A percentile compares a stretch with the other conserved stretches of the same genome.
Conservation (phyloP, 179 eudicot species). For the Beta macrorhiza region DNA sequence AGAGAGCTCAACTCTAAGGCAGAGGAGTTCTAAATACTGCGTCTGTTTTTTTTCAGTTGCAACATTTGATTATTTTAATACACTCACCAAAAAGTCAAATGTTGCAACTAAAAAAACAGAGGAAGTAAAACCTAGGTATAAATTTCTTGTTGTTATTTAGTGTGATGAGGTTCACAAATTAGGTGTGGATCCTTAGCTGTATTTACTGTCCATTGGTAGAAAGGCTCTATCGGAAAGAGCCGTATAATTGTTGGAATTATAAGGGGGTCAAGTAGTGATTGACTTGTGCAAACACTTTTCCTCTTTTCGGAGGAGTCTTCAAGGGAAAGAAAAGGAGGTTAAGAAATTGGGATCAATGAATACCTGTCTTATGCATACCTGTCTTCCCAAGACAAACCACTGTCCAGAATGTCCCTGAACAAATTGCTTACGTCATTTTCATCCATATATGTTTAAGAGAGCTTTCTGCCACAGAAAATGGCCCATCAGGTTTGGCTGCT, state of each 20-base stretch:
- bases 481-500: neutral
- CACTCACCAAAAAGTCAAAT: too few relatives aligned
- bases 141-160: neutral
- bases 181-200: neutral
- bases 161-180: neutral
- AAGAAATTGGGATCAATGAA: neutral
- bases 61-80: too few relatives aligned
- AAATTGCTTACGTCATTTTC: neutral
- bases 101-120: too few relatives aligned
- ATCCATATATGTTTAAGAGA: neutral
- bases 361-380: neutral
- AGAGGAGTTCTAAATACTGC: neutral
- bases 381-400: neutral
- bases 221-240: neutral
- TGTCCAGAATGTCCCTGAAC: neutral
- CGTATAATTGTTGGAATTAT: too few relatives aligned
- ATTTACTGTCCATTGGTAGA: neutral
- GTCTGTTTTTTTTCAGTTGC: too few relatives aligned
- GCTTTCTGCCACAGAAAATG: neutral
- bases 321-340: neutral
- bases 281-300: neutral
- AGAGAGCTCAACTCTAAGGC: constrained; percentile 4
- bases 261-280: neutral
- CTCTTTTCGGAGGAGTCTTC: neutral
- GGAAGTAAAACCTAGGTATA: neutral